Evolutionary conservation across 305 asterid genomes (phyloP), one percentile per base, ranked within the genome.

Genomic region (Fraxinus dipetala): DNA sequence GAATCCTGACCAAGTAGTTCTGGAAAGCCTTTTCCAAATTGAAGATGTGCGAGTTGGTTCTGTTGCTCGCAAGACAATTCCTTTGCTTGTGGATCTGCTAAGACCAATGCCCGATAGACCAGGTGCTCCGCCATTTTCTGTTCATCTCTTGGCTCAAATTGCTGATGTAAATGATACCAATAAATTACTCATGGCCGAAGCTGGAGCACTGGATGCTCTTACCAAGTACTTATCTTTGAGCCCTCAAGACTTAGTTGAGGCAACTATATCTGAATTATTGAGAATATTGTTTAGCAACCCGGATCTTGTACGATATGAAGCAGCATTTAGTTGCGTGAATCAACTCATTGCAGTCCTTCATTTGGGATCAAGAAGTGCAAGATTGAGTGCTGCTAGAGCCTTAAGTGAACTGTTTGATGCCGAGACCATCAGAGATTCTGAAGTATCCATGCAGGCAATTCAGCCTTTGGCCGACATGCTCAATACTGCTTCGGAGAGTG

Each of bases 311-410:
- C 89, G 70, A 65, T 83, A 91, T 77, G 90, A 90, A 80, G 90
- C 94, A 69, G 92, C 95, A 84, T 80, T 89, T 72, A 91, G 92
- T 86, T 93, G 97, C 88, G 80, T 92, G 82, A 78, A 73, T 80
- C 98, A 95, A 83, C 95, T 95, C 81, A 84, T 95, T 38, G 97
- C 97, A n/a, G 96, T 94, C 89, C 97, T 95, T 84, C 98, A 87
- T 79, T 90, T 94, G 94, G 99, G 99, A 72, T 91, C 97, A 36
- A 92, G 97, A 86, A 89, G 82, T 48, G 93, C 98, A 40, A 90
- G 97, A 83, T 82, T 92, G 78, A 93, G 97, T 83, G 91, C 99
- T 80, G 95, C 92, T 78, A 87, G 89, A 85, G 97, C 99, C 67
- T 88, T 95, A 63, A 84, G 76, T 78, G 93, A 91, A 81, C 95